Base-by-base conservation (phyloP, 23 red algal species). In the Gracilaria vermiculophylla region DNA sequence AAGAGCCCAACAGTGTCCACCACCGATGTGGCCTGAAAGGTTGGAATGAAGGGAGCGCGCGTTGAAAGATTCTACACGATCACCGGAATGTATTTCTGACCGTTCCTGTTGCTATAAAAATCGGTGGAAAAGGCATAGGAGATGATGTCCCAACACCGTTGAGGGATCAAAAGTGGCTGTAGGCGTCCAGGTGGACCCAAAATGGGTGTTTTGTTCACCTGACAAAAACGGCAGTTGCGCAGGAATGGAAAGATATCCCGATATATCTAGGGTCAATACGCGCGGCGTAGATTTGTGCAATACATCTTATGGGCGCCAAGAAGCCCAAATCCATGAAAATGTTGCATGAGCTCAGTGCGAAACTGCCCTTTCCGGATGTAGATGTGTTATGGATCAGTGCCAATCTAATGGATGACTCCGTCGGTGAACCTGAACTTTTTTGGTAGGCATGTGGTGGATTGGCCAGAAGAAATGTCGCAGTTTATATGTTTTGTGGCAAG, bases 61-160 rank as follows among this genome's bases (percentile, higher is more conserved):
- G 70, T 55, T 9, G 81, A 85, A 11, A 85, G 27, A 36, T 70
- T 85, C 36, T 85, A 60, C 35, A 85, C 81, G 24, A 85, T 54
- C 10, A 85, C 60, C 10, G 72, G 33, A 8, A 85, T 62, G 2
- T 33, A 3, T 21, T 70, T 62, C 41, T 13, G 19, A 27, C 45
- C 45, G 17, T 53, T 10, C 11, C 19, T 5, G 7, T 7, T 23
- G 49, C 28, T 27, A 15, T 36, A 62, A 3, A 85, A 28, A 14
- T 85, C 60, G 2, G 81, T 70, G 19, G 72, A 36, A 12, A 85
- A 85, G 28, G 70, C 32, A 15, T 35, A 45, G 5, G 56, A 45
- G 19, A 83, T 40, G 2, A 66, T 17, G 5, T 83, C 55, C 79
- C 79, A 83, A 4, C 56, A 83, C 20, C 58, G 2, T 21, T 85